Evolutionary conservation across 257 asterid species (phyloP), one percentile per base, ranked within the genome.

Genomic region (Scutellaria barbata): DNA sequence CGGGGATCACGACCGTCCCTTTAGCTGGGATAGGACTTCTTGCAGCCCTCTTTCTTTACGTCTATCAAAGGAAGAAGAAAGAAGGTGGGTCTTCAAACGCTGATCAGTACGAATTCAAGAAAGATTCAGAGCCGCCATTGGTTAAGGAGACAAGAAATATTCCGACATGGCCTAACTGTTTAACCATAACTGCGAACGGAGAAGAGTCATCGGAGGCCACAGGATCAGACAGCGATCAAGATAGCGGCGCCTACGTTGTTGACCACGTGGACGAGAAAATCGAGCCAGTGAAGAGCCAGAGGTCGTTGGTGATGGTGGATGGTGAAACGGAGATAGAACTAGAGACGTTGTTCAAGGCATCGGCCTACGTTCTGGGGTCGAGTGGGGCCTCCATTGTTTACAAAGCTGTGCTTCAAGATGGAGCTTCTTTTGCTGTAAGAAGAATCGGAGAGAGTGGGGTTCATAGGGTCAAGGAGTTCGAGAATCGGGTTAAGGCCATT

Each of bases 351-450:
- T 57, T 94, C 7, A 86, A 87, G 77, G 99, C 99, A 11, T 91
- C 99, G 13, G 99, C 99, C 0, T 91, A 87, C 65, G 84, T 91
- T 5, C 79, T 94, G 35, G 97, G 99, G 1, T 91, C 99, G 40
- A 83, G 87, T 52, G 87, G 93, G 5, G 70, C 80, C 42, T 80
- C 87, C 65, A 88, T 94, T 6, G 92, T 94, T 5, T 94, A 94
- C 78, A 91, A 89, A 63, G 98, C 98, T 6, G 99, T 94, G 58
- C 86, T 94, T 12, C 87, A 83, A 17, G 87, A 84, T n/a, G 98
- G 98, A 11, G 55, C 82, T 6, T 71, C 96, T 11, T 89, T 89
- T 70, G 96, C 96, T 1, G 99, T 94, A 5, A 81, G 98, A 78
- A 80, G 99, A 43, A 92, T 94, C 3, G 99, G 98, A 1, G 98